A percentile compares a stretch with the other conserved stretches of the same genome.
These are phyloP conservation scores for Echites panduratus DNA, from an alignment of 257 asterid genomes.

Conservation along the genomic window DNA sequence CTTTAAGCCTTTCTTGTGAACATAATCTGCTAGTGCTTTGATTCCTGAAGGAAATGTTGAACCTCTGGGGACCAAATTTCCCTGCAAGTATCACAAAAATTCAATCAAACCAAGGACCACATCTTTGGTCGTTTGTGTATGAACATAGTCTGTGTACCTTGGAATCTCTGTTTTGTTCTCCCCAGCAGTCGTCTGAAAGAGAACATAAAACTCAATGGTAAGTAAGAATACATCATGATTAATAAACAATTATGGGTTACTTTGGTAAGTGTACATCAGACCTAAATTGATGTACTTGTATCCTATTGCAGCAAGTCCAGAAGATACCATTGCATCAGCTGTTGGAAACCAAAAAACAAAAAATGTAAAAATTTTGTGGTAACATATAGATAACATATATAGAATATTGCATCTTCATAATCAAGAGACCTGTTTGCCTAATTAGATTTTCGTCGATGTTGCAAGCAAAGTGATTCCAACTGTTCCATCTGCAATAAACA, in stretches of 20 bases:
- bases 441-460: conserved; percentile 62
- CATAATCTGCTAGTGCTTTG: conserved; percentile 81
- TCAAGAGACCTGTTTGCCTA: conserved; percentile 19
- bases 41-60: conserved; percentile 89
- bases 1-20: conserved; percentile 75
- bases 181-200: conserved; percentile 92
- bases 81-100: conserved; percentile 28
- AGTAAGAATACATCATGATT: not conserved
- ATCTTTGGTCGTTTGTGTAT: too few relatives aligned
- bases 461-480: conserved; percentile 93
- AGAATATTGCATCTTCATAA: too few relatives aligned
- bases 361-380: not conserved
- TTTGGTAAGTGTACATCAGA: not conserved
- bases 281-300: conserved; percentile 65
- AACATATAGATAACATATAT: not conserved
- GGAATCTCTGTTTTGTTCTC: conserved; percentile 70
- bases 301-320: conserved; percentile 67
- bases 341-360: conserved; percentile 8
- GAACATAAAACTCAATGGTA: not conserved
- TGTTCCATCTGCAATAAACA: conserved; percentile 66
- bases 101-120: not conserved
- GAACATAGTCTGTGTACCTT: conserved; percentile 23
- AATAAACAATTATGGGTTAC: not conserved
- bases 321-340: conserved; percentile 80
- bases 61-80: conserved; percentile 53